Base-by-base conservation (phyloP, 331 rosid genomes). In the Rosa hybrid region DNA sequence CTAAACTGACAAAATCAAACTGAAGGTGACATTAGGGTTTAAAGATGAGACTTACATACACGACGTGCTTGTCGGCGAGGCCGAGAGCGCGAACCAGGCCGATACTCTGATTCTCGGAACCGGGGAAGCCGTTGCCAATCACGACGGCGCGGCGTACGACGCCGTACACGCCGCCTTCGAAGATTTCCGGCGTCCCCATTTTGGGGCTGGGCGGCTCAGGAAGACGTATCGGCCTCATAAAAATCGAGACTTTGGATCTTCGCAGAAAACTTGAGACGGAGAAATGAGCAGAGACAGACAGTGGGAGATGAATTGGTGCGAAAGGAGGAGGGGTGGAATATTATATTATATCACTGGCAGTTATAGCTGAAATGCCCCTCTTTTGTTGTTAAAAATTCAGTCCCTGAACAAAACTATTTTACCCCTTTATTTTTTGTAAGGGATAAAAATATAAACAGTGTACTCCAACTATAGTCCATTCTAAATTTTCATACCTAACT, bases 31-130 rank as follows among this genome's bases (percentile, higher is more conserved):
- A 54, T 18, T 57, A 57, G 63, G 63, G 63, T 57, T 63, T 12
- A 50, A 49, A 0, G 64, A 77, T 44, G 74, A 1, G 18, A 57
- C 94, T 88, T 84, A 92, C 98, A 70, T 89, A 89, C 74, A 92
- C 60, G 79, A 87, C 63, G 48, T 90, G 94, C 79, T 90, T 91
- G 67, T 94, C 92, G 20, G 90, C 86, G 60, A 94, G 82, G 38
- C 98, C 98, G 64, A 94, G 95, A 45, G 98, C 97, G 75, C 93
- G 97, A 81, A 88, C 92, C 88, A 94, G 84, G 23, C 98, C 97
- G 78, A 94, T 51, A 81, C 98, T 85, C 84, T 94, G 98, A 89
- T 90, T 94, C 90, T 94, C 98, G 14, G 97, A 85, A 11, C 77
- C 77, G 7, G 94, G 78, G 77, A 45, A 90, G n/a, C 97, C 97